phyloP scores from a whole-genome alignment of 176 grass and related monocot species.

The Oryza rufipogon region DNA sequence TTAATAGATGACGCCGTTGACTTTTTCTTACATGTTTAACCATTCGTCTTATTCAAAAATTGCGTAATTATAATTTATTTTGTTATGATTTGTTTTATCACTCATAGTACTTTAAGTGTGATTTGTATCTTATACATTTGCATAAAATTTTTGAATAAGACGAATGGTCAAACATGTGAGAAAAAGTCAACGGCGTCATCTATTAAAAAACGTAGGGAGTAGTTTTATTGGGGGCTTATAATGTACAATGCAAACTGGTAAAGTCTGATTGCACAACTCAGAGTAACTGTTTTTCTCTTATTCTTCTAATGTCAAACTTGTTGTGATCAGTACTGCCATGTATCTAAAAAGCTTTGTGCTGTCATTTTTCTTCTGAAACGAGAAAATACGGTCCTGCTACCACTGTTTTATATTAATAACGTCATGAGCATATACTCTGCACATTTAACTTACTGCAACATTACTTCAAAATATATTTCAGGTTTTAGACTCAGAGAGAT shows the following conservation, averaged over 20 bases:
- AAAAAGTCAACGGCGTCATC: too few species aligned
- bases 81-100: too few species aligned
- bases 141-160: too few species aligned
- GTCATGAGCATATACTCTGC: neutral
- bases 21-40: too few species aligned
- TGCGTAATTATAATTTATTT: too few species aligned
- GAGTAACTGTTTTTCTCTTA: neutral
- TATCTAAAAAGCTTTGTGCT: neutral
- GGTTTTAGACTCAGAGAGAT: neutral
- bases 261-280: neutral
- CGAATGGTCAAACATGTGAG: too few species aligned
- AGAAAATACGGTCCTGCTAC: neutral
- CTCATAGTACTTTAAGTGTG: too few species aligned
- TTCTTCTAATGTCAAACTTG: neutral
- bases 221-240: neutral
- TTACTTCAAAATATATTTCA: conserved; percentile 2
- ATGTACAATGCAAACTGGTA: neutral
- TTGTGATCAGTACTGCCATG: neutral
- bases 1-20: too few species aligned
- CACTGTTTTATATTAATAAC: neutral
- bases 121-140: too few species aligned
- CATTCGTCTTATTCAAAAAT: too few species aligned
- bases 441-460: neutral
- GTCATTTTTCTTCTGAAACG: neutral
- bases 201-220: too few species aligned